A percentile compares a stretch with the other conserved stretches of the same genome.
phyloP scores from a whole-genome alignment of 2,329 filamentous ascomycete genomes.

The Botrytis sinoallii region DNA sequence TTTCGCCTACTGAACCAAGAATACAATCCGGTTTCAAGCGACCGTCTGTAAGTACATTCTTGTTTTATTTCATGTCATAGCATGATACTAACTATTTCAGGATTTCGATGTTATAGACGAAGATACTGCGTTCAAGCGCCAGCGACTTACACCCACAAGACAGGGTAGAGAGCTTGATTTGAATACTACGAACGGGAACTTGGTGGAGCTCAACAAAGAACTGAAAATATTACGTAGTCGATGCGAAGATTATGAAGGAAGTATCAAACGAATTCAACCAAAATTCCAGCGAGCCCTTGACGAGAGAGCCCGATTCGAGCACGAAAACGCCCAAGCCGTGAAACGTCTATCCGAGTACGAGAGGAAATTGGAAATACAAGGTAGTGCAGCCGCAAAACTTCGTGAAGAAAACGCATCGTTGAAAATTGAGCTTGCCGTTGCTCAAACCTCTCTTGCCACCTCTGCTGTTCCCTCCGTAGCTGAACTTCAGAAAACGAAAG shows the following conservation, averaged over 20 bases:
- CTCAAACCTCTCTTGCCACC: slow-evolving; percentile 23
- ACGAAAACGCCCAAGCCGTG: slow-evolving; percentile 36
- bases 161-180: background rate
- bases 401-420: slow-evolving; percentile 27
- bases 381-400: slow-evolving; percentile 30
- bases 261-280: slow-evolving; percentile 45
- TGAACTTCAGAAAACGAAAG: slow-evolving; percentile 43
- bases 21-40: slow-evolving; percentile 19
- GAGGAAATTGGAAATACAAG: slow-evolving; percentile 27
- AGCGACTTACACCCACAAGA: slow-evolving; percentile 13
- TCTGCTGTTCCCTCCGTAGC: slow-evolving; percentile 42
- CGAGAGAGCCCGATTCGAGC: slow-evolving; percentile 51
- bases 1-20: slow-evolving; percentile 4
- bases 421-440: slow-evolving; percentile 33
- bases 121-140: slow-evolving; percentile 11
- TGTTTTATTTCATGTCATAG: background rate
- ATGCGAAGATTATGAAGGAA: slow-evolving; percentile 46
- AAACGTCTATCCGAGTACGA: slow-evolving; percentile 23
- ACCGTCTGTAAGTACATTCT: slow-evolving; percentile 12
- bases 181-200: slow-evolving; percentile 33
- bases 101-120: slow-evolving; percentile 11
- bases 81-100: background rate
- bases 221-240: slow-evolving; percentile 47
- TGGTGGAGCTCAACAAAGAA: slow-evolving; percentile 42
- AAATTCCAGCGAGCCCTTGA: slow-evolving; percentile 50